These are phyloP conservation scores for Apiospora koreana DNA, from an alignment of 2,329 filamentous ascomycete genomes.

Conservation along the genomic window DNA sequence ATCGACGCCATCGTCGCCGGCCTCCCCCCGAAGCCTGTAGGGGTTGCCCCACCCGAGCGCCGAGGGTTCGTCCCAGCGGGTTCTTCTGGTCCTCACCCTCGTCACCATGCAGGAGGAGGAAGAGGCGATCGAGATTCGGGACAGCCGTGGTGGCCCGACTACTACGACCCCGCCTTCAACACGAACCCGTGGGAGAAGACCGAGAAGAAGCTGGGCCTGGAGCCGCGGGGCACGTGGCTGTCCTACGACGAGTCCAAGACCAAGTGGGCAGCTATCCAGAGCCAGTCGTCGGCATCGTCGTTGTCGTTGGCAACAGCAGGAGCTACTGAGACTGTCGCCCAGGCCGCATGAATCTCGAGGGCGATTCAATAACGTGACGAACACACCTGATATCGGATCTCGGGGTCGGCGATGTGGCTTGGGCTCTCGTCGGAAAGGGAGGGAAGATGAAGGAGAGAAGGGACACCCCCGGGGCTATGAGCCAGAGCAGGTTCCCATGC, in stretches of 20 bases:
- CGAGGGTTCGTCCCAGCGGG: constrained; percentile 7
- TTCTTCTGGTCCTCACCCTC: constrained; percentile 18
- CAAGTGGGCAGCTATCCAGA: constrained; percentile 12
- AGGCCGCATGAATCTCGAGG: not conserved
- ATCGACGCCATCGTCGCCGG: constrained; percentile 28
- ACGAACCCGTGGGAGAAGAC: constrained; percentile 71
- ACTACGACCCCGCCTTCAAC: constrained; percentile 70
- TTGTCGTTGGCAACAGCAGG: not conserved
- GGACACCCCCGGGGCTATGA: not conserved
- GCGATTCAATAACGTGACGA: not conserved
- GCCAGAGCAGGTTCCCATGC: not conserved
- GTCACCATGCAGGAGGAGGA: constrained; percentile 19
- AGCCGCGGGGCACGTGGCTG: constrained; percentile 48
- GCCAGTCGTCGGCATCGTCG: not conserved
- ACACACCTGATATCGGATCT: not conserved
- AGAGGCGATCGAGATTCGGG: constrained; percentile 37
- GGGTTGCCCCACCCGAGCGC: constrained; percentile 11
- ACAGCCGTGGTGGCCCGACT: constrained; percentile 62
- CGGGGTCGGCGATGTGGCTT: not conserved
- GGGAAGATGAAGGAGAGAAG: not conserved
- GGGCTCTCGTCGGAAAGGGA: not conserved
- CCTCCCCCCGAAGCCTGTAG: constrained; percentile 5
- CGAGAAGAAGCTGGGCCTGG: constrained; percentile 48
- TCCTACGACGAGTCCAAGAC: constrained; percentile 30
- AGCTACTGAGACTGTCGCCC: not conserved